phyloP scores from a whole-genome alignment of 768 basidiomycete species.

The Lentinula aciculospora region DNA sequence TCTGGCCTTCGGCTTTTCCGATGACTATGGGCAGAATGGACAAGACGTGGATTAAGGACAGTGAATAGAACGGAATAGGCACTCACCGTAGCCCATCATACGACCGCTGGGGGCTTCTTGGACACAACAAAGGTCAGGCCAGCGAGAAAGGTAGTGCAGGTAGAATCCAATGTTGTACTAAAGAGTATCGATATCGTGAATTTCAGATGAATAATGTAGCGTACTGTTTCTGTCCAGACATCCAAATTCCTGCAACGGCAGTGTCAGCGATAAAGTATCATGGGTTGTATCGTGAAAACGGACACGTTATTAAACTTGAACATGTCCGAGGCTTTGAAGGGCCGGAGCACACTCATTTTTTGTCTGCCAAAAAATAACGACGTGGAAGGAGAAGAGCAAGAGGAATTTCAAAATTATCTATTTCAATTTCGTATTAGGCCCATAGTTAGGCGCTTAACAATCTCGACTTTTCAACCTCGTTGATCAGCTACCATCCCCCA shows the following conservation, averaged over 20 bases:
- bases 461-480: neutral
- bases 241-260: constrained; percentile 70
- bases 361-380: neutral
- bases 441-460: neutral
- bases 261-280: neutral
- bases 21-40: constrained; percentile 57
- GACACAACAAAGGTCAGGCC: constrained; percentile 88
- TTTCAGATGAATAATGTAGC: constrained; percentile 13
- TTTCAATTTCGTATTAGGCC: neutral
- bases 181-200: neutral
- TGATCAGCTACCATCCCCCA: too few species aligned
- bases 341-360: constrained; percentile 77
- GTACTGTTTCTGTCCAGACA: constrained; percentile 94
- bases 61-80: neutral
- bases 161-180: constrained; percentile 91
- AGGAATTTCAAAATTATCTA: neutral
- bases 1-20: constrained; percentile 84
- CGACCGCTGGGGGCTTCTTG: constrained; percentile 77
- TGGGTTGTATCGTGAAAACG: constrained; percentile 17
- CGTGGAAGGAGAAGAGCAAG: neutral
- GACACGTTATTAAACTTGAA: constrained; percentile 92
- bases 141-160: constrained; percentile 79
- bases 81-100: constrained; percentile 91
- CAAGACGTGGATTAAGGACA: neutral
- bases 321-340: constrained; percentile 85